A percentile compares a stretch with the other conserved stretches of the same genome.
phyloP scores from a whole-genome alignment of 345 rosid genomes.

The Rhodomyrtus tomentosa region DNA sequence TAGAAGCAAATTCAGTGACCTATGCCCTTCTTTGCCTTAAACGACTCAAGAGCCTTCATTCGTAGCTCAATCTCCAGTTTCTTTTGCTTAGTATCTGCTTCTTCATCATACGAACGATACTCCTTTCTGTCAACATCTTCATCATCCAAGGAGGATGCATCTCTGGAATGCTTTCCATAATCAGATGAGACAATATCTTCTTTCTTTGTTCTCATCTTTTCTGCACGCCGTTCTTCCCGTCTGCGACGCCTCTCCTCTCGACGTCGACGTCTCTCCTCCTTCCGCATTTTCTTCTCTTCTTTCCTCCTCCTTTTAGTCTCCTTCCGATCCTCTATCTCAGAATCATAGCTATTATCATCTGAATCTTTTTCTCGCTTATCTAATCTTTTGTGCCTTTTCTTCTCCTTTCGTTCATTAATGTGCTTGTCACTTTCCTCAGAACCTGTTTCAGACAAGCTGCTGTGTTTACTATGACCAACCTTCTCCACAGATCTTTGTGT shows the following conservation, averaged over 20 bases:
- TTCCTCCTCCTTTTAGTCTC: conserved; percentile 79
- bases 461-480: conserved; percentile 21
- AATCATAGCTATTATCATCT: conserved; percentile 51
- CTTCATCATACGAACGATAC: conserved; percentile 25
- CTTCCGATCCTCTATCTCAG: conserved; percentile 69
- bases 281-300: conserved; percentile 73
- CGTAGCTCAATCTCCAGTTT: conserved; percentile 88
- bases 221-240: conserved; percentile 67
- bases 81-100: conserved; percentile 45
- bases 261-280: conserved; percentile 74
- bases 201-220: conserved; percentile 48
- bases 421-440: conserved; percentile 41
- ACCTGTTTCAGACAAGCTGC: conserved; percentile 30
- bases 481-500: conserved; percentile 20
- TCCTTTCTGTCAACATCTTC: conserved; percentile 19
- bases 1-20: conserved; percentile 27
- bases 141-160: conserved; percentile 41
- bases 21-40: conserved; percentile 91
- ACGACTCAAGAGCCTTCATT: conserved; percentile 83
- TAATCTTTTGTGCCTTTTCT: conserved; percentile 51
- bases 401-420: conserved; percentile 34
- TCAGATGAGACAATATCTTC: neutral
- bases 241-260: conserved; percentile 67
- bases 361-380: conserved; percentile 42
- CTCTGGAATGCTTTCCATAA: neutral